Evolutionary conservation across 345 rosid genomes (phyloP).

Genomic region (Citrus cavaleriei): DNA sequence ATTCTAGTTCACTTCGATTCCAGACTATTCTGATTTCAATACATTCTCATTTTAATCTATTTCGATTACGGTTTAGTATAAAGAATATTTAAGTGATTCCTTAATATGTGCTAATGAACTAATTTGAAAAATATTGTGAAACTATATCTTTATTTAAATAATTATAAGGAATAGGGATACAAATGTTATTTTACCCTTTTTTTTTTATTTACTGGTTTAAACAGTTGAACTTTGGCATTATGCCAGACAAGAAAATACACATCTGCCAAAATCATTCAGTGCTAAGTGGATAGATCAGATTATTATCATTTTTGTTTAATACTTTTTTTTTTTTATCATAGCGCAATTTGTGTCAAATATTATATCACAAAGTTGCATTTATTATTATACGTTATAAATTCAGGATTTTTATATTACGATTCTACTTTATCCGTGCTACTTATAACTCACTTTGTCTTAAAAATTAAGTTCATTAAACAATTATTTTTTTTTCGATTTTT

Average conservation of each 20-base stretch:
- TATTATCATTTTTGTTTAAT: neutral
- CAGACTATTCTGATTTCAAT: too few species aligned
- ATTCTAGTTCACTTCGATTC: too few species aligned
- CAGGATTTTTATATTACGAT: neutral
- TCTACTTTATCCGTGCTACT: neutral
- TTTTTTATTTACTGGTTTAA: conserved; percentile 14
- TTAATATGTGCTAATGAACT: neutral
- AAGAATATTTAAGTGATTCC: too few species aligned
- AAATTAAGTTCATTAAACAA: too few species aligned
- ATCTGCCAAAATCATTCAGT: conserved; percentile 4
- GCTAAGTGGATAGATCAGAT: conserved; percentile 9
- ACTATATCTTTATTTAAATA: neutral
- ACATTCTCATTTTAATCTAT: too few species aligned
- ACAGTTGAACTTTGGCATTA: conserved; percentile 38
- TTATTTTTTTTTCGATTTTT: too few species aligned
- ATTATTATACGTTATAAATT: neutral
- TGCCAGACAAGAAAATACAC: conserved; percentile 32
- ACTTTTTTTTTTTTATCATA: neutral
- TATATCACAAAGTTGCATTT: neutral
- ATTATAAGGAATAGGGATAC: neutral
- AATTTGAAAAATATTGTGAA: neutral
- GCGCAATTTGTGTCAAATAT: neutral
- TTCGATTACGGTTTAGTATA: too few species aligned
- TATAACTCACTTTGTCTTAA: too few species aligned
- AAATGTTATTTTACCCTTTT: neutral